Evolutionary conservation across 2,329 filamentous ascomycete genomes (phyloP).

Genomic region (Neonectria faginata): DNA sequence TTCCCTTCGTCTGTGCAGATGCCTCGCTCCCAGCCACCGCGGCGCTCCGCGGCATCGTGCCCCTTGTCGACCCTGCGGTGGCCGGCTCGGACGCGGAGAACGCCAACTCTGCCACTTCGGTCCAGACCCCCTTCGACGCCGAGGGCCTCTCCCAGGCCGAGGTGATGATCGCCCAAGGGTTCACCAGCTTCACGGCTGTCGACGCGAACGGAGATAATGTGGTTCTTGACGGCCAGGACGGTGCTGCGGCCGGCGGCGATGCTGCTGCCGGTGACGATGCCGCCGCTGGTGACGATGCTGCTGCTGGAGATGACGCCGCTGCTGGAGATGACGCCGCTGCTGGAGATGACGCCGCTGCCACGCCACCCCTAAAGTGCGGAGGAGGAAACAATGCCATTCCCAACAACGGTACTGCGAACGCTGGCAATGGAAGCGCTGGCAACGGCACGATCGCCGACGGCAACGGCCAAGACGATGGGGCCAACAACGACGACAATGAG

Average conservation of each 20-base stretch:
- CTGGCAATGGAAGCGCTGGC: conserved; percentile 25
- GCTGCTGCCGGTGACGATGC: conserved; percentile 21
- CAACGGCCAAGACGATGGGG: not conserved
- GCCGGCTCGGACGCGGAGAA: conserved; percentile 68
- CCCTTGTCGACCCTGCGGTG: conserved; percentile 74
- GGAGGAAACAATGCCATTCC: conserved; percentile 5
- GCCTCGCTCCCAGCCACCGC: conserved; percentile 69
- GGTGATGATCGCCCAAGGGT: conserved; percentile 70
- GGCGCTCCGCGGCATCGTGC: conserved; percentile 73
- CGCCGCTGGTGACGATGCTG: conserved; percentile 13
- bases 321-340: conserved; percentile 1
- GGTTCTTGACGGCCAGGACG: conserved; percentile 52
- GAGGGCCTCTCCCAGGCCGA: conserved; percentile 74
- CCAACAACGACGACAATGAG: conserved; percentile 31
- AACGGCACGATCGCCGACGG: not conserved
- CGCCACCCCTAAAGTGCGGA: not conserved
- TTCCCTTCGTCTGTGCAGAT: conserved; percentile 74
- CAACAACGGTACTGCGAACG: conserved; percentile 28
- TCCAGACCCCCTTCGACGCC: conserved; percentile 66
- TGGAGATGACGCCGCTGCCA: not conserved
- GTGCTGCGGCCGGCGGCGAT: conserved; percentile 43
- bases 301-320: not conserved
- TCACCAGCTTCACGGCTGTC: conserved; percentile 68
- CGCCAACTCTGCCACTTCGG: conserved; percentile 66
- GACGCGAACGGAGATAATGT: conserved; percentile 48